Percentiles rank a stretch among this genome's conserved stretches.
Conservation (phyloP, 495 filamentous ascomycete species). For the Penicillium lagena region DNA sequence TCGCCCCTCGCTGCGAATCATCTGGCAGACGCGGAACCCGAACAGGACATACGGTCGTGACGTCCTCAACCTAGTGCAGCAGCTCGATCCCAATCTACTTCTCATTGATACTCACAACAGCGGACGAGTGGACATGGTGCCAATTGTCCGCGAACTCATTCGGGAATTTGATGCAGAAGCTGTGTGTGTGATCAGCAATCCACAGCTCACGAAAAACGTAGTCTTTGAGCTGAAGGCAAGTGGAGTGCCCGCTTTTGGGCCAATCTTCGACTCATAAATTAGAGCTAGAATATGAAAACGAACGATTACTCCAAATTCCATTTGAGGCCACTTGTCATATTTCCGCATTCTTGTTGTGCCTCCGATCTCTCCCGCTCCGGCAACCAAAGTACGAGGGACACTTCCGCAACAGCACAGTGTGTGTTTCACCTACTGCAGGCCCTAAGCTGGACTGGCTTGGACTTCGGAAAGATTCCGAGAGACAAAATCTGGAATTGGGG, state of each 20-base stretch:
- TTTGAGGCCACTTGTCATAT: too few relatives aligned
- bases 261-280: conserved; percentile 62
- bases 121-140: conserved; percentile 43
- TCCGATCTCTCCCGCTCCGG: too few relatives aligned
- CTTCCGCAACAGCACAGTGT: too few relatives aligned
- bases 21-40: conserved; percentile 48
- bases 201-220: conserved; percentile 56
- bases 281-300: neutral
- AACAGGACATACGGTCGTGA: conserved; percentile 41
- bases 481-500: too few relatives aligned
- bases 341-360: too few relatives aligned
- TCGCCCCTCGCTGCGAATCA: conserved; percentile 36
- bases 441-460: too few relatives aligned
- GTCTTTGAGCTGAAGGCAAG: conserved; percentile 60
- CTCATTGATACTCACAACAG: conserved; percentile 41
- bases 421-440: too few relatives aligned
- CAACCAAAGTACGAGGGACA: too few relatives aligned
- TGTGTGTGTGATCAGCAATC: conserved; percentile 65
- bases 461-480: too few relatives aligned
- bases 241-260: conserved; percentile 60
- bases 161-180: conserved; percentile 56
- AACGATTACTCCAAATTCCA: neutral
- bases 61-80: conserved; percentile 37
- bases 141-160: conserved; percentile 48
- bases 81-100: conserved; percentile 44